Conservation (phyloP, 2,329 filamentous ascomycete species). For the Aspergillus cejpii region DNA sequence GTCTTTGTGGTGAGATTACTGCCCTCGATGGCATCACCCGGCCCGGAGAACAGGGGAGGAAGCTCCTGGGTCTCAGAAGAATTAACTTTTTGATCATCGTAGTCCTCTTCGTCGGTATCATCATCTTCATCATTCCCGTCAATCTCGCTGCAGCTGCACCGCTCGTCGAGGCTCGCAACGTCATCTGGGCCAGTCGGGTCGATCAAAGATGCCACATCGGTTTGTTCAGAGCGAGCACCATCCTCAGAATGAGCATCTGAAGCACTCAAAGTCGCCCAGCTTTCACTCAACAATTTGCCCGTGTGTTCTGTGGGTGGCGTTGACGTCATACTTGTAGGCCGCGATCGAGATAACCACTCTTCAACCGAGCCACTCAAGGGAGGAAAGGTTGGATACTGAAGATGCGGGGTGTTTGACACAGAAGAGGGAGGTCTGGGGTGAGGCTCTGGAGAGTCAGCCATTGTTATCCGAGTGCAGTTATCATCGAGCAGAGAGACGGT, state of each 20-base stretch:
- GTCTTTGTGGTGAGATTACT: slow-evolving; percentile 33
- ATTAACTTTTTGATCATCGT: slow-evolving; percentile 22
- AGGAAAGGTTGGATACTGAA: slow-evolving; percentile 40
- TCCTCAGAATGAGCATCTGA: slow-evolving; percentile 42
- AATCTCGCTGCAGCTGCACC: slow-evolving; percentile 33
- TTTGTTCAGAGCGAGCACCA: slow-evolving; percentile 40
- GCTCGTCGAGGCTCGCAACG: slow-evolving; percentile 40
- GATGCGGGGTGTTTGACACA: slow-evolving; percentile 24
- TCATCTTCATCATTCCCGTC: slow-evolving; percentile 29
- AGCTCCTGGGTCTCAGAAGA: slow-evolving; percentile 28
- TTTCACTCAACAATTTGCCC: slow-evolving; percentile 37
- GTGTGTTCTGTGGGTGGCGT: slow-evolving; percentile 23
- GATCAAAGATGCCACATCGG: slow-evolving; percentile 41
- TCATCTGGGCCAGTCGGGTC: slow-evolving; percentile 40
- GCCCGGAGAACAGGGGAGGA: slow-evolving; percentile 24
- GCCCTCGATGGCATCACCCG: slow-evolving; percentile 28
- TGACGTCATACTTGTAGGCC: slow-evolving; percentile 39
- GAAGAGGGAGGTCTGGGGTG: slow-evolving; percentile 24
- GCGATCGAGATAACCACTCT: slow-evolving; percentile 39
- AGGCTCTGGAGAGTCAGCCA: slow-evolving; percentile 37
- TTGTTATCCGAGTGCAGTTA: slow-evolving; percentile 18
- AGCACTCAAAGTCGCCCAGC: slow-evolving; percentile 43
- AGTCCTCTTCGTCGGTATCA: slow-evolving; percentile 23
- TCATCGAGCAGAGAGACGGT: slow-evolving; percentile 19
- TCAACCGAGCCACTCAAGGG: slow-evolving; percentile 36